phyloP scores from a whole-genome alignment of 306 rosid genomes.

The Glycine tomentella region DNA sequence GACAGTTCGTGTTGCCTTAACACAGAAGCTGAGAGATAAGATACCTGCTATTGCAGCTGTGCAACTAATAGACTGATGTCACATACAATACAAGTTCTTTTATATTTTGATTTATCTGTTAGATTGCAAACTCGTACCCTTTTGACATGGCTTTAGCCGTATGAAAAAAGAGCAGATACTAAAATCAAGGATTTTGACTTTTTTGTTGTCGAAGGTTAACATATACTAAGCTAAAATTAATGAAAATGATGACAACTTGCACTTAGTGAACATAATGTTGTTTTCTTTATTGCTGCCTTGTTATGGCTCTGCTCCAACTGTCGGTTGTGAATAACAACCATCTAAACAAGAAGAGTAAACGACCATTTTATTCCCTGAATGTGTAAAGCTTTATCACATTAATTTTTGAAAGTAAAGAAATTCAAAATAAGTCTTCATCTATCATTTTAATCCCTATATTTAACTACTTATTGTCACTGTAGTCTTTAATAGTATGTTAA shows the following conservation, averaged over 20 bases:
- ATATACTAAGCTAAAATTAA: not conserved
- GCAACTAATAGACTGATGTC: constrained; percentile 73
- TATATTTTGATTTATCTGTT: constrained; percentile 33
- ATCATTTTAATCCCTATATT: too few species aligned
- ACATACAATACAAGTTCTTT: constrained; percentile 22
- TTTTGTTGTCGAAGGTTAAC: not conserved
- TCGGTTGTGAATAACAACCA: not conserved
- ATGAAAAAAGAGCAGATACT: not conserved
- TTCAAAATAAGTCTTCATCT: too few species aligned
- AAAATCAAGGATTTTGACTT: not conserved
- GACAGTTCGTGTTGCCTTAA: constrained; percentile 94
- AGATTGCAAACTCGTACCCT: not conserved
- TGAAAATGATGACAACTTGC: not conserved
- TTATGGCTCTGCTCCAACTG: not conserved
- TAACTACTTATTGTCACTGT: too few species aligned
- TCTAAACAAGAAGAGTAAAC: not conserved
- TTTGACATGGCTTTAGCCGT: not conserved
- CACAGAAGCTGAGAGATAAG: constrained; percentile 92
- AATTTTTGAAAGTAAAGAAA: too few species aligned
- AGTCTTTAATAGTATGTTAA: too few species aligned
- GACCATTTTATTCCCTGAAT: too few species aligned
- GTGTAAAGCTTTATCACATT: too few species aligned
- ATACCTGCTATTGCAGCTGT: constrained; percentile 92
- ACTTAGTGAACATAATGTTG: not conserved
- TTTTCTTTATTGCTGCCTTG: not conserved